A percentile compares a stretch with the other conserved stretches of the same genome.
phyloP scores from a whole-genome alignment of 768 basidiomycete genomes.

The Serendipita vermifera region DNA sequence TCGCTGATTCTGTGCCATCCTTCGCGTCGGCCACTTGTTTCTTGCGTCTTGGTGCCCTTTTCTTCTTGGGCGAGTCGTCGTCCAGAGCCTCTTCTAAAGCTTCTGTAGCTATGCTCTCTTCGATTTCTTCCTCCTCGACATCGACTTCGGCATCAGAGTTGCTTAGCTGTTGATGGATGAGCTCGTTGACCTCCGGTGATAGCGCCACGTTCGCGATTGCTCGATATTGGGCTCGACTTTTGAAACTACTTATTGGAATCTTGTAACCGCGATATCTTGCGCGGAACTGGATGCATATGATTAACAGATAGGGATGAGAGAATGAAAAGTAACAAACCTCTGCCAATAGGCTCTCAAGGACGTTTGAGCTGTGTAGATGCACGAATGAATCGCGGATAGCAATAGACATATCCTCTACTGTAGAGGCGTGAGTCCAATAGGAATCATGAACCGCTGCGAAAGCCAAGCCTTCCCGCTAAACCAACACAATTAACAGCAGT shows the following conservation, averaged over 20 bases:
- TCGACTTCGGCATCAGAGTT: constrained; percentile 12
- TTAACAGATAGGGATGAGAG: background rate
- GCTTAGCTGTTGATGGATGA: background rate
- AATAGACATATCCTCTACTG: constrained; percentile 76
- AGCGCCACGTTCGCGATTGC: constrained; percentile 1
- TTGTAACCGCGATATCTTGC: constrained; percentile 65
- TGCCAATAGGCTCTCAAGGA: constrained; percentile 52
- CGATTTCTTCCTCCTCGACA: constrained; percentile 18
- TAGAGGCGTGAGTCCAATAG: constrained; percentile 92
- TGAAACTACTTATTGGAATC: constrained; percentile 34
- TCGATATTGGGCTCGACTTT: constrained; percentile 13
- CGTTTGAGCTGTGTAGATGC: constrained; percentile 75
- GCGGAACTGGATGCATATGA: constrained; percentile 41
- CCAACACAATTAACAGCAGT: background rate
- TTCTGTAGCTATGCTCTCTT: constrained; percentile 9
- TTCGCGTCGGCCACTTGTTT: too few relatives aligned
- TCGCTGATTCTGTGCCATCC: too few relatives aligned
- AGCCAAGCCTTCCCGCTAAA: constrained; percentile 54
- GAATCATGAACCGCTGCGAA: constrained; percentile 98
- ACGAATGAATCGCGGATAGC: constrained; percentile 91
- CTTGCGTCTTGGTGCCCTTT: constrained; percentile 13
- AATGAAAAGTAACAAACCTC: constrained; percentile 42
- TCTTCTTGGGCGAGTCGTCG: constrained; percentile 9
- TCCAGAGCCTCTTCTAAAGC: constrained; percentile 10
- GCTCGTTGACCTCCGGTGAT: background rate